These are phyloP conservation scores for Ogataea neopini DNA, from an alignment of 805 yeast species.

Conservation along the genomic window DNA sequence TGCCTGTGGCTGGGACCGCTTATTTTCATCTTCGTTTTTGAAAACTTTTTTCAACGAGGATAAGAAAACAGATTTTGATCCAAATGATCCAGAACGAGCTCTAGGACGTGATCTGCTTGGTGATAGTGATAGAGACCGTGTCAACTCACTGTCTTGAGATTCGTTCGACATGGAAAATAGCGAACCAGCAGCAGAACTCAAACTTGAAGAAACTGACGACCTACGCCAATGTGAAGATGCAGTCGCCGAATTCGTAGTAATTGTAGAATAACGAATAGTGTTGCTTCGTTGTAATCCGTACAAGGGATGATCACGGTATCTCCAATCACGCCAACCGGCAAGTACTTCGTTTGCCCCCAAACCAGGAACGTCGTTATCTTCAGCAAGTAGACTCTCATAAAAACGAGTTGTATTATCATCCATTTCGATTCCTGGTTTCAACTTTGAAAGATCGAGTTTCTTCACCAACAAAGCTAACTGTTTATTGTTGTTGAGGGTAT, in stretches of 20 bases:
- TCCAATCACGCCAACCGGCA: conserved; percentile 95
- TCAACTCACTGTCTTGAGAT: conserved; percentile 18
- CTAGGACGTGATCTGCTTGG: conserved; percentile 20
- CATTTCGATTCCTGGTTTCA: conserved; percentile 39
- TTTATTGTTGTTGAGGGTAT: conserved; percentile 58
- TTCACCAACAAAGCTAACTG: conserved; percentile 58
- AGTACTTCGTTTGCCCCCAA: conserved; percentile 36
- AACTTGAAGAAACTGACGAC: conserved; percentile 20
- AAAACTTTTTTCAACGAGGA: conserved; percentile 23
- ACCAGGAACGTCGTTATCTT: conserved; percentile 7
- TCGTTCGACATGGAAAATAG: conserved; percentile 16
- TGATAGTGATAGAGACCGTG: conserved; percentile 21
- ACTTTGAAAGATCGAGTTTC: conserved; percentile 57
- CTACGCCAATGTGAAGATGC: neutral
- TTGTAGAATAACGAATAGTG: neutral
- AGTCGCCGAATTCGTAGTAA: neutral
- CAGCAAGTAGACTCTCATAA: conserved; percentile 20
- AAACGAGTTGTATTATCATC: conserved; percentile 22
- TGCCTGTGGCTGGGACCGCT: neutral
- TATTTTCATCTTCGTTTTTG: conserved; percentile 6
- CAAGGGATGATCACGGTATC: conserved; percentile 69
- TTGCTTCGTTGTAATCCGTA: conserved; percentile 37
- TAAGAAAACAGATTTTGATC: conserved; percentile 10
- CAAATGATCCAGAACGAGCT: conserved; percentile 10
- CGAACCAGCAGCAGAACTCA: conserved; percentile 10